phyloP scores from a whole-genome alignment of 805 yeast species.

The Cyberlindnera lachancei region DNA sequence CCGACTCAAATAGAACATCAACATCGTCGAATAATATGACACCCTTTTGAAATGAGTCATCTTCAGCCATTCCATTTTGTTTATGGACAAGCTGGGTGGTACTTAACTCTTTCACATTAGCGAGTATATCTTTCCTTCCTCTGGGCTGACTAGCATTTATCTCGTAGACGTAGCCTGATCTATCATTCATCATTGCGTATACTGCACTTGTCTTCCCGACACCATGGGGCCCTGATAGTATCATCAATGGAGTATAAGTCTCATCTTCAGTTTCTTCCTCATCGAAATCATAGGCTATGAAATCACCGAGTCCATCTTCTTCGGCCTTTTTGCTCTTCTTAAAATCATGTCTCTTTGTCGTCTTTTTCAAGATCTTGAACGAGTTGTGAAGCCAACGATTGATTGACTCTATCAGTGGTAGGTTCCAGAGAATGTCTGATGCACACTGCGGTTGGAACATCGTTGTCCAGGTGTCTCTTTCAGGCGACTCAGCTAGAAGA shows the following conservation, averaged over 20 bases:
- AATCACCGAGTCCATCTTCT: constrained; percentile 24
- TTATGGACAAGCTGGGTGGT: constrained; percentile 75
- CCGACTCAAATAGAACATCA: constrained; percentile 68
- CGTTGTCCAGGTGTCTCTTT: constrained; percentile 22
- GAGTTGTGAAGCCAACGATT: constrained; percentile 27
- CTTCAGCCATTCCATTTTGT: constrained; percentile 12
- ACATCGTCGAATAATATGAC: constrained; percentile 80
- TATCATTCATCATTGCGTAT: constrained; percentile 54
- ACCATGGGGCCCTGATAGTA: constrained; percentile 65
- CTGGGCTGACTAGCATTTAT: constrained; percentile 69
- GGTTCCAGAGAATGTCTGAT: constrained; percentile 25
- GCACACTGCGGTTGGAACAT: constrained; percentile 24
- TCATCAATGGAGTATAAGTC: constrained; percentile 52
- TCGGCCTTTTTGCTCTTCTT: constrained; percentile 16
- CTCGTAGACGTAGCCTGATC: constrained; percentile 72
- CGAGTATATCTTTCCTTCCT: constrained; percentile 60
- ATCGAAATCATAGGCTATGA: constrained; percentile 25
- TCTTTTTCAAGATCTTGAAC: constrained; percentile 26
- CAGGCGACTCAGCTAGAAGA: neutral
- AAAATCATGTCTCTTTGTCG: constrained; percentile 28
- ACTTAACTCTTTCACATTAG: constrained; percentile 65
- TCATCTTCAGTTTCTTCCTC: constrained; percentile 19
- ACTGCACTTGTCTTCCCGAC: constrained; percentile 74
- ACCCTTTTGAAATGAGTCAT: constrained; percentile 42
- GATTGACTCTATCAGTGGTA: constrained; percentile 14